Percentiles rank a stretch among this genome's conserved stretches.
These are phyloP conservation scores for Hypericum perforatum DNA, from an alignment of 345 rosid species.

Conservation along the genomic window DNA sequence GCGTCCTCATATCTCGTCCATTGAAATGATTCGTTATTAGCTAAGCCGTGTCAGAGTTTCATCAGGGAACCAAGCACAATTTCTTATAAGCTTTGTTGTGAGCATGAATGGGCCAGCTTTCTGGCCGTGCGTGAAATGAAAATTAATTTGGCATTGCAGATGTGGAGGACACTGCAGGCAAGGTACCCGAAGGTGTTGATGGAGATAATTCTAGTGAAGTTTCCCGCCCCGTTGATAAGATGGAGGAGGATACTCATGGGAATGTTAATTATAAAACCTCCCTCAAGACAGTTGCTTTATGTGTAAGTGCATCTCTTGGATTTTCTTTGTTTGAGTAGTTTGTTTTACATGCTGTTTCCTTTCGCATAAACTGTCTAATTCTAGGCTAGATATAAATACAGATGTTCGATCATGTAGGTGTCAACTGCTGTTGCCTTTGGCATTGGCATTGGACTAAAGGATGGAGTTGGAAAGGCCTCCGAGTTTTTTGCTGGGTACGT, in stretches of 20 bases:
- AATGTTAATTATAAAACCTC: conserved; percentile 39
- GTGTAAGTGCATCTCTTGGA: conserved; percentile 40
- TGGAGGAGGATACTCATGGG: conserved; percentile 24
- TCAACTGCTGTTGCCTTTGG: conserved; percentile 75
- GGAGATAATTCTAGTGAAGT: conserved; percentile 10
- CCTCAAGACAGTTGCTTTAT: conserved; percentile 61
- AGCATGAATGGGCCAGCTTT: no score
- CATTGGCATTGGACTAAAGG: conserved; percentile 61
- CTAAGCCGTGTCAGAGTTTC: no score
- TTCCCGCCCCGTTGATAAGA: conserved; percentile 18
- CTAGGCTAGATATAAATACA: conserved; percentile 11
- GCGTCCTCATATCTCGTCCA: no score
- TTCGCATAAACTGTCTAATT: not conserved
- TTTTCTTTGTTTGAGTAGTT: conserved; percentile 7
- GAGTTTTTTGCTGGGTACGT: conserved; percentile 90
- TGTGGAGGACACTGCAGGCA: conserved; percentile 26
- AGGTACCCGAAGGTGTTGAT: conserved; percentile 19
- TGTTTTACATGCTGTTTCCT: conserved; percentile 3
- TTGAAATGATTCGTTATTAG: no score
- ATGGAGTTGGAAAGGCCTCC: conserved; percentile 72
- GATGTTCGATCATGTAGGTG: conserved; percentile 34
- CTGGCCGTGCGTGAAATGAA: no score
- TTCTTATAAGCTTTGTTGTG: no score
- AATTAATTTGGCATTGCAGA: conserved; percentile 19
- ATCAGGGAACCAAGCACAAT: no score